Evolutionary conservation across 257 asterid species (phyloP), one percentile per base, ranked within the genome.

Genomic region (Parsonsia alboflavescens): DNA sequence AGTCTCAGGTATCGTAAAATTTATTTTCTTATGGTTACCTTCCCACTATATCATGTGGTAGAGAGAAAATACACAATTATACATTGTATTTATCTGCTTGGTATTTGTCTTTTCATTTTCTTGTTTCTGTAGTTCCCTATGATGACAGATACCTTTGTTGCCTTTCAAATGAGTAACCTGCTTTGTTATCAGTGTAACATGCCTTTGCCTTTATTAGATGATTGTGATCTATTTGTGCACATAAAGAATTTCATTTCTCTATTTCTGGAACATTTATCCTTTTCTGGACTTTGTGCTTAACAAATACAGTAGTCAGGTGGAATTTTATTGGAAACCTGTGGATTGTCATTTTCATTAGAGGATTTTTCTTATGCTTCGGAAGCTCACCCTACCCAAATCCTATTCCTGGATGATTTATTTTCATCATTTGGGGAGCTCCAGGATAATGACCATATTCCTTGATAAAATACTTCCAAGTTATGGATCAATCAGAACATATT

Each of bases 1-100:
- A 79, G 53, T 82, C 86, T 56, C 83, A 76, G 86, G 86, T 82
- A 73, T 39, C 17, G 17, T 63, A 46, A 26, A 5, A 42, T 0
- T 48, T 19, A 65, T 7, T 62, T 57, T 49, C n/a, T 9, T 42
- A 13, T 33, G 75, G 39, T 52, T 50, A 46, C 59, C 59, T 67
- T 57, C 36, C 41, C 39, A 33, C n/a, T 33, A 33, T 33, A 33
- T 33, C 57, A 7, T 78, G 68, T 56, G 13, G 68, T 57, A 56
- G 16, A n/a, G n/a, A 57, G 41, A 15, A 12, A n/a, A 72, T 19
- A 0, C 10, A 13, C 12, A 56, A 48, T 44, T 24, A 2, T 26
- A 4, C 33, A 52, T 42, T 21, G 21, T 28, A 12, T 8, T 30
- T 10, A 22, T 26, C 68, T 45, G 8, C 70, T 65, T 65, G 28